Evolutionary conservation across 768 basidiomycete genomes (phyloP), one percentile per base, ranked within the genome.

Genomic region (Coprinellus aureogranulatus): DNA sequence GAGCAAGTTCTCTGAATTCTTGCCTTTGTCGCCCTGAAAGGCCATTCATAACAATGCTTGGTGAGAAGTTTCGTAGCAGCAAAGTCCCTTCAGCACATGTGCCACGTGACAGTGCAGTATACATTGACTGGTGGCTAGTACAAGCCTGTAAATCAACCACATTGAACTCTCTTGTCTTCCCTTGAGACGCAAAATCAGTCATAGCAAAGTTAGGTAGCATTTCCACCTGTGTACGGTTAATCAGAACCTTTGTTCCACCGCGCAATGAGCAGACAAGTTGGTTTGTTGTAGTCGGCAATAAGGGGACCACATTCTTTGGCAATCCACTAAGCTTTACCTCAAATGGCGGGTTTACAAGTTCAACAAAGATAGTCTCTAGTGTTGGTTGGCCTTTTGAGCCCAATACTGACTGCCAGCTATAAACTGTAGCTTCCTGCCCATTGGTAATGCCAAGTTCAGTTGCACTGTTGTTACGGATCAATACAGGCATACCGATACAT

Each of bases 171-270:
- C 65, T 56, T 20, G 70, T 70, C 48, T 68, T 70, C 3, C 73
- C 72, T 55, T 75, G 73, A 2, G 69, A 72, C 5, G 67, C 61
- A 61, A 67, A 74, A 54, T 72, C 72, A 2, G 72, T 73, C 70
- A 72, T 72, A 22, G 68, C 61, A 60, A 72, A 73, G 49, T 70
- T 72, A 2, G 61, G 53, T 1, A 68, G 27, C 1, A 72, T 50
- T 16, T 64, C 55, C 2, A 71, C 64, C 57, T 74, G 72, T 11
- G 54, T 49, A 11, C 68, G 11, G 5, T 53, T 49, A 2, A 74
- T 55, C 11, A 18, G 39, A 0, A 70, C 26, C 1, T 3, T 31
- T 2, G 18, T 34, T 52, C 64, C 69, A 56, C 61, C 58, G 1
- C 53, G 56, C 1, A 53, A 12, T 41, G 11, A 27, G 25, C 53